Evolutionary conservation across 2,329 filamentous ascomycete genomes (phyloP), one percentile per base, ranked within the genome.

Genomic region (Colletotrichum caudatum): DNA sequence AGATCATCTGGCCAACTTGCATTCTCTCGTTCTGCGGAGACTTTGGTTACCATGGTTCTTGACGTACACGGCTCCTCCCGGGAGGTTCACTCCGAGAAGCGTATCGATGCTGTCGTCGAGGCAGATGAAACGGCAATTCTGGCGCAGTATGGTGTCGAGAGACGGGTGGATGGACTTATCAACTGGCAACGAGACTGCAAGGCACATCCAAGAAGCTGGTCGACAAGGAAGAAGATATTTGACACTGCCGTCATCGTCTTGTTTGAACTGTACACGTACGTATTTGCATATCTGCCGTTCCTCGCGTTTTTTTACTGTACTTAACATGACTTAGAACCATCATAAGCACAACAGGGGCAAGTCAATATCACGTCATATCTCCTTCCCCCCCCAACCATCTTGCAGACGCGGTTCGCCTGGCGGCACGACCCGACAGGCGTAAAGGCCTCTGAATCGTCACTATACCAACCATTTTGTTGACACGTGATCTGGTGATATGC

Each of bases 221-320:
- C 69, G 5, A 68, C 71, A 1, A 69, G 69, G 16, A 72, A 65
- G 41, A 75, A 73, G 68, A 44, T 57, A 29, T 76, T 74, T 62
- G 75, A 74, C 48, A 75, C 68, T 3, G 61, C 69, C 1, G 37
- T 75, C 20, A 76, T 76, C 16, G 71, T 76, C 11, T 41, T 76
- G 14, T 66, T 77, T 12, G 76, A 77, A 58, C 66, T 76, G 18
- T 77, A 75, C 39, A 76, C 74, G 75, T 76, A 44, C 68, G 73
- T 56, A 14, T 12, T 11, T 35, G 26, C 33, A n/a, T 33, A 12
- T 46, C 23, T 16, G 39, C 29, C 7, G 33, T 51, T 1, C 7
- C 26, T 37, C 44, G 44, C 41, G 20, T 20, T n/a, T 0, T 12
- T 14, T 18, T 23, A 20, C 6, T 14, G 2, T 20, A 5, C 4